phyloP scores from a whole-genome alignment of 805 yeast genomes.

The Nakazawaea siamensis region DNA sequence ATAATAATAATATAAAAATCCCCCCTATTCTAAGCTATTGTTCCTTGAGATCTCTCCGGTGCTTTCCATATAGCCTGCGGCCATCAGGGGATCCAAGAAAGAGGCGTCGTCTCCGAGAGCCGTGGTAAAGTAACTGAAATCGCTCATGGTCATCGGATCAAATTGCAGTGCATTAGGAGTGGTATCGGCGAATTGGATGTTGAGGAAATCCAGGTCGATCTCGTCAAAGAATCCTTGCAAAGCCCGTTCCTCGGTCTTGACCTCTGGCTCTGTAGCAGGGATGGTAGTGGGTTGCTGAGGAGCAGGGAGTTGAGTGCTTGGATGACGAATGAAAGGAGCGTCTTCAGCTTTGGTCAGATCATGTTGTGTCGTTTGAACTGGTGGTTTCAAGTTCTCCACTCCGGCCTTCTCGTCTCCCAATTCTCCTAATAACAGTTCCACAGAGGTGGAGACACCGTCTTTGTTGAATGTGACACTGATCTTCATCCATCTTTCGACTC shows the following conservation, averaged over 20 bases:
- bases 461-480: constrained; percentile 28
- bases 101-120: too few relatives aligned
- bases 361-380: constrained; percentile 2
- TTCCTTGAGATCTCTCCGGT: constrained; percentile 9
- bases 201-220: constrained; percentile 9
- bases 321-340: not conserved
- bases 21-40: constrained; percentile 1
- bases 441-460: constrained; percentile 49
- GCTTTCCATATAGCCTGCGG: too few relatives aligned
- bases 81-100: too few relatives aligned
- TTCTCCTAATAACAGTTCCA: constrained; percentile 44
- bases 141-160: not conserved
- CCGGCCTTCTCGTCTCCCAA: constrained; percentile 38
- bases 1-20: not conserved
- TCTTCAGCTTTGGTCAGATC: not conserved
- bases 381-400: constrained; percentile 24
- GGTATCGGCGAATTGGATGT: constrained; percentile 7
- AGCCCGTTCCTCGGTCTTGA: not conserved
- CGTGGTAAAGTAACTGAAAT: too few relatives aligned
- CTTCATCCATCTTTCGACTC: constrained; percentile 31
- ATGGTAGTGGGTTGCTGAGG: not conserved
- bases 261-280: not conserved
- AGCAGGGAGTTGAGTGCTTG: not conserved
- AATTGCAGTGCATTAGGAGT: not conserved
- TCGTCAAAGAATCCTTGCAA: constrained; percentile 8